Evolutionary conservation across 2,329 filamentous ascomycete species (phyloP), one percentile per base, ranked within the genome.

Genomic region (Colletotrichum kahawae): DNA sequence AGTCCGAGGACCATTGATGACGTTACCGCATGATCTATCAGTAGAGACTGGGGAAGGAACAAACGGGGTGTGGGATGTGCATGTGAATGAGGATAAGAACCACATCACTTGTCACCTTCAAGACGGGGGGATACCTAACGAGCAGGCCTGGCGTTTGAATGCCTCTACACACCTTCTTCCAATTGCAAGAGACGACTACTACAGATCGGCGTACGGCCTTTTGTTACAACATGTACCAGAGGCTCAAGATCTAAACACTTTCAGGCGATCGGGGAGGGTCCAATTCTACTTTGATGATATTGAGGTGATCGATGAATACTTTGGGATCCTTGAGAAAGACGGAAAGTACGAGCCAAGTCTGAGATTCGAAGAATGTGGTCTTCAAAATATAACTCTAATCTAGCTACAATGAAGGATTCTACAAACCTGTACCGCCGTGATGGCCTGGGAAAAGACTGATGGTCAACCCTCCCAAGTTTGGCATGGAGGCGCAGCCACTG

Each of bases 151-250:
- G 51, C 51, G 21, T 27, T 16, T 56, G 51, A 27, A 56, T 27
- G 14, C 12, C 21, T 56, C 51, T 21, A 56, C 51, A 4, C 51
- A 56, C 12, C 51, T 56, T 6, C 51, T 56, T 6, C 21, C 21
- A 13, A 21, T 56, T 16, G 4, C 21, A 6, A 16, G 27, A 27
- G 21, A 27, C 1, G 0, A 0, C n/a, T n/a, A n/a, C n/a, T n/a
- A n/a, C 14, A 1, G 0, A 6, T 0, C 4, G 1, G 51, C 9
- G 24, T 56, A 0, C 16, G 51, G 21, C 0, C n/a, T 56, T 16
- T 24, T 56, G 51, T 7, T 56, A 27, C 51, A 56, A 27, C 51
- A 24, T 14, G 51, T 56, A 27, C 51, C 51, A 56, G 51, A 56
- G n/a, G 21, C 51, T 9, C 0, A 5, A 56, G 51, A 27, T 7